A percentile compares a stretch with the other conserved stretches of the same genome.
Evolutionary conservation across 768 basidiomycete species (phyloP).

Genomic region (Kwoniella shandongensis): DNA sequence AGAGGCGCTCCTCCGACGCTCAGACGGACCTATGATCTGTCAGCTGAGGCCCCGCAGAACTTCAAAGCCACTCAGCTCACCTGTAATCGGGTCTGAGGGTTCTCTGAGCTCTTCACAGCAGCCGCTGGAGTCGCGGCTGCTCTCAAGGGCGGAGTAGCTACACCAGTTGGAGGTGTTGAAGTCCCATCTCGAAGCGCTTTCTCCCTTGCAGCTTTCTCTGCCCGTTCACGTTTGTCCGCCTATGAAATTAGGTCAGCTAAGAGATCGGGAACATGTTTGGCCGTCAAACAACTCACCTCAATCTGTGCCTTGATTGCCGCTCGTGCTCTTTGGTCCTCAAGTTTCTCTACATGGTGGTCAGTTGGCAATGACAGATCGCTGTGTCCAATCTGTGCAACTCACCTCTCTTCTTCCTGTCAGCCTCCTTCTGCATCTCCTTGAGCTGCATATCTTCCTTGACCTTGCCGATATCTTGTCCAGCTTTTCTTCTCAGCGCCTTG

Average conservation of each 20-base stretch:
- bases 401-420: constrained; percentile 78
- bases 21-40: constrained; percentile 65
- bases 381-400: constrained; percentile 15
- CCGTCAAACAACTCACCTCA: constrained; percentile 56
- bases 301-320: constrained; percentile 91
- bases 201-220: constrained; percentile 82
- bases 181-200: constrained; percentile 85
- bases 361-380: not conserved
- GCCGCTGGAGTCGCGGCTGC: constrained; percentile 55
- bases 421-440: constrained; percentile 60
- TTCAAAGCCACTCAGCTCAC: constrained; percentile 24
- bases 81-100: constrained; percentile 79
- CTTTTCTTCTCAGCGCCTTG: constrained; percentile 78
- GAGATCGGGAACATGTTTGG: not conserved
- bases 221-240: constrained; percentile 83
- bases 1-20: constrained; percentile 76
- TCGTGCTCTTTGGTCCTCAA: constrained; percentile 79
- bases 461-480: constrained; percentile 72
- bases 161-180: constrained; percentile 54
- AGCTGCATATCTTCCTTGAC: constrained; percentile 72
- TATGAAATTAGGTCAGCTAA: constrained; percentile 8
- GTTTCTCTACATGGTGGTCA: constrained; percentile 65
- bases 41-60: not conserved
- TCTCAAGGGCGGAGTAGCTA: constrained; percentile 52
- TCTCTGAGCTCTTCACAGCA: constrained; percentile 64